phyloP scores from a whole-genome alignment of 768 basidiomycete genomes.

The Boletus reticuloceps region DNA sequence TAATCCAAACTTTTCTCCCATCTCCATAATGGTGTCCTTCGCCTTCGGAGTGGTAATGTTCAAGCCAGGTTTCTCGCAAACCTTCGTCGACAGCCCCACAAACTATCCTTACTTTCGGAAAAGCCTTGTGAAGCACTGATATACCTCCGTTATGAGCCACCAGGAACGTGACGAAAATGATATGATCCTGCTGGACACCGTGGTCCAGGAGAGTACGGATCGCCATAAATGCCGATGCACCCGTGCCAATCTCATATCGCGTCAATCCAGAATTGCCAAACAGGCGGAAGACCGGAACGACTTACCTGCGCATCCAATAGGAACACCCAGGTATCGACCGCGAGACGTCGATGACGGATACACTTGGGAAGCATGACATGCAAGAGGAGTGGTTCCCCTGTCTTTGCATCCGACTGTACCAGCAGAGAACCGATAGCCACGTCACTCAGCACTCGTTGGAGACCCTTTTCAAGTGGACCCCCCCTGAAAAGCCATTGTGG shows the following conservation, averaged over 20 bases:
- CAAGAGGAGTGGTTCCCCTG: constrained; percentile 86
- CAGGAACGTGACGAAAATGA: constrained; percentile 88
- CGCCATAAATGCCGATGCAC: constrained; percentile 91
- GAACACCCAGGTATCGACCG: constrained; percentile 76
- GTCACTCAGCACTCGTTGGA: constrained; percentile 84
- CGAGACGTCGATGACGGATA: constrained; percentile 63
- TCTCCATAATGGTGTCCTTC: constrained; percentile 39
- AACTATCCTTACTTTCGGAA: constrained; percentile 82
- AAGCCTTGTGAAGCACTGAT: constrained; percentile 73
- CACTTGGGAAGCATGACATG: constrained; percentile 76
- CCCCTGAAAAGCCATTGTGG: constrained; percentile 49
- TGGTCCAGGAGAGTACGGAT: constrained; percentile 93
- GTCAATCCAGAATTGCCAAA: not conserved
- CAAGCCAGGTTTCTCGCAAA: constrained; percentile 72
- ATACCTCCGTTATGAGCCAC: constrained; percentile 83
- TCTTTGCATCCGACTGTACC: constrained; percentile 81
- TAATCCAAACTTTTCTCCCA: constrained; percentile 72
- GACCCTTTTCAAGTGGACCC: constrained; percentile 86
- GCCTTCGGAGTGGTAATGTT: constrained; percentile 50
- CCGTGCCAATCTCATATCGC: constrained; percentile 79
- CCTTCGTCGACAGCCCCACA: constrained; percentile 80
- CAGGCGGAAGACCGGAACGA: not conserved
- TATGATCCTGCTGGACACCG: constrained; percentile 77
- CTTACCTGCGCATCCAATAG: constrained; percentile 84
- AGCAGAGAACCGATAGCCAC: constrained; percentile 86